phyloP scores from a whole-genome alignment of 768 basidiomycete genomes.

The Leccinum subgranulosum region DNA sequence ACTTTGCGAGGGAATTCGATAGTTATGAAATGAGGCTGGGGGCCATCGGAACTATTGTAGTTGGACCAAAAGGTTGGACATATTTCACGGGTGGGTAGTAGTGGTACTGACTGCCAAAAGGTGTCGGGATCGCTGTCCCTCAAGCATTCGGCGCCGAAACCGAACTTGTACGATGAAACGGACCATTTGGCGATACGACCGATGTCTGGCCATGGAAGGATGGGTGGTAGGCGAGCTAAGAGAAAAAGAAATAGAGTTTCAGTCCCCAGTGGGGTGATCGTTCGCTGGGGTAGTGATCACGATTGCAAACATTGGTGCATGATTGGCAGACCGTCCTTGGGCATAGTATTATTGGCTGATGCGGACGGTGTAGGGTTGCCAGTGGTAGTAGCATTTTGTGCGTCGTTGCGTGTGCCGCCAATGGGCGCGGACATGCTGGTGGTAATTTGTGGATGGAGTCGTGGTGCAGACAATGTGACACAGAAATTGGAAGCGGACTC shows the following conservation, averaged over 20 bases:
- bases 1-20: constrained; percentile 91
- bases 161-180: constrained; percentile 95
- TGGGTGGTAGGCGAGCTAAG: constrained; percentile 42
- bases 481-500: too few species aligned
- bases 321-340: constrained; percentile 37
- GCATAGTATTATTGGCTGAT: constrained; percentile 8
- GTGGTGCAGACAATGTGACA: too few species aligned
- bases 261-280: neutral
- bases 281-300: neutral
- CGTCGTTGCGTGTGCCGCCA: constrained; percentile 10
- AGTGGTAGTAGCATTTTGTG: neutral
- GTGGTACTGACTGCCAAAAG: constrained; percentile 99
- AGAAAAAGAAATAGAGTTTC: neutral
- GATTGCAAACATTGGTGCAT: constrained; percentile 35
- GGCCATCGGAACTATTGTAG: constrained; percentile 75
- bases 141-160: constrained; percentile 91
- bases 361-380: constrained; percentile 14
- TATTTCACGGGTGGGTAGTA: too few species aligned
- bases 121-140: constrained; percentile 86
- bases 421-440: constrained; percentile 15
- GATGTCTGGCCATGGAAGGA: constrained; percentile 76
- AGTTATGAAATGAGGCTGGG: constrained; percentile 95
- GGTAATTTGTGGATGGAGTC: too few species aligned
- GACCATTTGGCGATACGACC: constrained; percentile 91
- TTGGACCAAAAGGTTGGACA: neutral